Evolutionary conservation across 176 grass and related monocot genomes (phyloP).

Genomic region (Canna indica): DNA sequence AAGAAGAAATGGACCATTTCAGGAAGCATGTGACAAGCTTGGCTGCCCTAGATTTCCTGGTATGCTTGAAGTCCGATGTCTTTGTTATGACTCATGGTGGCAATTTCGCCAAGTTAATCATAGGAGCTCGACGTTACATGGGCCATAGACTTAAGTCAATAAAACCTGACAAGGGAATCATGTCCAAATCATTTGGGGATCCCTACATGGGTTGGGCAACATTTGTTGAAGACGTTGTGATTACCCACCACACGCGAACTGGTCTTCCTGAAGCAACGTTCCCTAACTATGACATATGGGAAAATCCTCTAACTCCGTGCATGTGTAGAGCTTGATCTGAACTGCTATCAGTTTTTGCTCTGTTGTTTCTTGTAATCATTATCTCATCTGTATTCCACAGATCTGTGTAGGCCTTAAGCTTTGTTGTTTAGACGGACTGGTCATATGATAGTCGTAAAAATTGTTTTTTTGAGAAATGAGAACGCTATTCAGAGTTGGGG

Average conservation of each 20-base stretch:
- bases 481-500: background rate
- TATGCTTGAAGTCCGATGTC: conserved; percentile 85
- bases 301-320: conserved; percentile 84
- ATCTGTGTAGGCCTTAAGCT: background rate
- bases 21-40: conserved; percentile 95
- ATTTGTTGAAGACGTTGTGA: conserved; percentile 76
- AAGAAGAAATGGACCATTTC: conserved; percentile 81
- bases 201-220: conserved; percentile 81
- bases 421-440: background rate
- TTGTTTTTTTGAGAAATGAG: background rate
- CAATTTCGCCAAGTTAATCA: conserved; percentile 91
- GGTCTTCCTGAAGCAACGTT: conserved; percentile 80
- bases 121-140: conserved; percentile 77
- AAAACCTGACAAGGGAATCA: conserved; percentile 89
- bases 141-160: conserved; percentile 88
- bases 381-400: background rate
- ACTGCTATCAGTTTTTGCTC: background rate
- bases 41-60: conserved; percentile 83
- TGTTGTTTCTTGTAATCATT: background rate
- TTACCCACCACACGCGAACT: conserved; percentile 81
- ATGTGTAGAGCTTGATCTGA: conserved; percentile 66
- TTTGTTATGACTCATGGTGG: conserved; percentile 96
- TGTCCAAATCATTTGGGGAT: conserved; percentile 87
- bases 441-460: background rate
- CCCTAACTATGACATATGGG: conserved; percentile 93